Conservation (phyloP, 805 yeast species). For the Lachancea cidri region DNA sequence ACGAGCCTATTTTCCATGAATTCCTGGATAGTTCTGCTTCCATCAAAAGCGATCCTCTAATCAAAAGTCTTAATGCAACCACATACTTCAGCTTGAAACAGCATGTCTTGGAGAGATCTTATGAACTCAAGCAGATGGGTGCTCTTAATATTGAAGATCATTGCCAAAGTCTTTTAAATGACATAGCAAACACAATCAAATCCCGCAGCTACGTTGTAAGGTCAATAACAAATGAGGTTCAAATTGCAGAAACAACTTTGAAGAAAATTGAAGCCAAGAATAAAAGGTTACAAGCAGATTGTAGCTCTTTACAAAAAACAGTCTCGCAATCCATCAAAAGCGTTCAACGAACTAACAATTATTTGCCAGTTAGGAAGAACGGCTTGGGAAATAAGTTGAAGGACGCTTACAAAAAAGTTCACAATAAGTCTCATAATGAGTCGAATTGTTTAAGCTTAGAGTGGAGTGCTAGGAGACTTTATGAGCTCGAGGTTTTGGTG, state of each 20-base stretch:
- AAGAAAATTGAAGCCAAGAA: conserved; percentile 43
- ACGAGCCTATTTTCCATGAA: conserved; percentile 59
- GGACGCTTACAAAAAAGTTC: conserved; percentile 35
- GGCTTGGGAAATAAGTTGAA: conserved; percentile 37
- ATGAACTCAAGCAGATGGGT: conserved; percentile 69
- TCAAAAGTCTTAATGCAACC: conserved; percentile 41
- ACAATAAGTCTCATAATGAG: conserved; percentile 25
- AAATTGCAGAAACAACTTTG: conserved; percentile 41
- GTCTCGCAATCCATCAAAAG: conserved; percentile 48
- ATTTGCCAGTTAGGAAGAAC: conserved; percentile 25
- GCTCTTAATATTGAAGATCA: conserved; percentile 59
- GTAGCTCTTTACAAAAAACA: conserved; percentile 40
- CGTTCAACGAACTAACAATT: conserved; percentile 37
- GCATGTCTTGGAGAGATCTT: conserved; percentile 63
- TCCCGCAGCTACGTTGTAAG: conserved; percentile 48
- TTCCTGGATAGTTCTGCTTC: conserved; percentile 43
- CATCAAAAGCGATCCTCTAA: conserved; percentile 34
- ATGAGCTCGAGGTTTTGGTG: conserved; percentile 64
- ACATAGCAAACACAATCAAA: conserved; percentile 74
- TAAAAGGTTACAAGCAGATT: conserved; percentile 36
- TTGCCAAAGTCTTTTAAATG: conserved; percentile 74
- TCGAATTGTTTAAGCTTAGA: conserved; percentile 52
- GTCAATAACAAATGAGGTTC: conserved; percentile 43
- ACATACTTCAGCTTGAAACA: conserved; percentile 75
- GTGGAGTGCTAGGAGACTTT: conserved; percentile 69